phyloP scores from a whole-genome alignment of 257 asterid genomes.

The Petunia axillaris region DNA sequence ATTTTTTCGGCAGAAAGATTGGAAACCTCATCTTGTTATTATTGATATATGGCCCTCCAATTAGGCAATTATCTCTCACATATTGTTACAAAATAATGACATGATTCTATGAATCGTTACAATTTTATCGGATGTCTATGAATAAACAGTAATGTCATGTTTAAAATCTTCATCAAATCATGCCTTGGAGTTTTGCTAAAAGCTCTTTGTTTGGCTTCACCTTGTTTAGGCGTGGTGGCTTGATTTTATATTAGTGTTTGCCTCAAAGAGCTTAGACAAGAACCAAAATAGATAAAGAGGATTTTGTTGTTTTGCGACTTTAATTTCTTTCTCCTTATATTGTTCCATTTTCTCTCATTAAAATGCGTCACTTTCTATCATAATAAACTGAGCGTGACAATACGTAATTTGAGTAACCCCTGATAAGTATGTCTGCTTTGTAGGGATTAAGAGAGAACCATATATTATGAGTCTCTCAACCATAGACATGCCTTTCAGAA shows the following conservation, averaged over 20 bases:
- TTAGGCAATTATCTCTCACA: neutral
- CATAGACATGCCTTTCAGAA: neutral
- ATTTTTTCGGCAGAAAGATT: conserved; percentile 15
- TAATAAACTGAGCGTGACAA: conserved; percentile 1
- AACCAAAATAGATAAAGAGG: neutral
- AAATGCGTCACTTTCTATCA: neutral
- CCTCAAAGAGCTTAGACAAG: neutral
- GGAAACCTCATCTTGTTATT: conserved; percentile 23
- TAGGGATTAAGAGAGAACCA: neutral
- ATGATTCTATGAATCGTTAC: neutral
- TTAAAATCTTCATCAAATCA: neutral
- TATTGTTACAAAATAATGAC: neutral
- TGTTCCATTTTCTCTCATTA: neutral
- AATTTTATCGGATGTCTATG: neutral
- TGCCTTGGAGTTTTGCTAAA: neutral
- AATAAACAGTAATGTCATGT: neutral
- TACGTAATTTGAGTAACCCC: neutral
- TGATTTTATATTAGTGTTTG: neutral
- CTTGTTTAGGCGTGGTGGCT: neutral
- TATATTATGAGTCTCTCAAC: neutral
- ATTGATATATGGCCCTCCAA: neutral
- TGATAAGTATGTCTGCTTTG: neutral
- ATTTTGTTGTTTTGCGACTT: neutral
- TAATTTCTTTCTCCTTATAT: neutral
- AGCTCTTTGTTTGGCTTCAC: conserved; percentile 2